Conservation (phyloP, 176 grass and related monocot species). For the Oryza nivara region DNA sequence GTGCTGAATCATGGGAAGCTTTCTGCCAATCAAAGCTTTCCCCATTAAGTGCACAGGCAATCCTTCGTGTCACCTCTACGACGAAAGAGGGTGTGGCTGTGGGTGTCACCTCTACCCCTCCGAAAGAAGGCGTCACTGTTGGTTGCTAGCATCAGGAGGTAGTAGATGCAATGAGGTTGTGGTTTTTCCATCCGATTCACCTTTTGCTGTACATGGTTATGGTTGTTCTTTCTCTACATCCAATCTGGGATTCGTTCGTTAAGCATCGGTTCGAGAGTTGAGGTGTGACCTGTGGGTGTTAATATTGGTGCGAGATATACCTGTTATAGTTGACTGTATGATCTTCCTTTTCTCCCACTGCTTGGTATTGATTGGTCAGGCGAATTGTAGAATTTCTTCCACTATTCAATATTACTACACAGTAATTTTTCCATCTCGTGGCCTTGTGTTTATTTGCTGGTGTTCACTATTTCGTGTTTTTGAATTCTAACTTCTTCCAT, state of each 20-base stretch:
- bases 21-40: conserved; percentile 87
- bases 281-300: conserved; percentile 41
- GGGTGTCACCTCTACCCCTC: conserved; percentile 50
- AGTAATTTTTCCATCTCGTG: neutral
- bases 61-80: conserved; percentile 74
- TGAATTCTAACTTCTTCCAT: too few relatives aligned
- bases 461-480: too few relatives aligned
- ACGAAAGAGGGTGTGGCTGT: conserved; percentile 54
- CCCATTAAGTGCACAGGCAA: conserved; percentile 70
- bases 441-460: neutral
- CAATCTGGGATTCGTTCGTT: neutral
- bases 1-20: conserved; percentile 76
- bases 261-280: conserved; percentile 19
- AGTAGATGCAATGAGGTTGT: conserved; percentile 22
- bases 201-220: conserved; percentile 60
- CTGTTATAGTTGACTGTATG: conserved; percentile 37
- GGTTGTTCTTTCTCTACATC: conserved; percentile 33
- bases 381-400: conserved; percentile 42
- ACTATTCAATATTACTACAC: conserved; percentile 10
- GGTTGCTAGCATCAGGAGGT: conserved; percentile 57
- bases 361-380: conserved; percentile 40
- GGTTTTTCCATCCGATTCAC: conserved; percentile 40
- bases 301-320: conserved; percentile 52
- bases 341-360: conserved; percentile 27
- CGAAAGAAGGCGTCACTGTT: conserved; percentile 55